Evolutionary conservation across 169 alveolate species (phyloP).

Genomic region (Plasmodium inui): DNA sequence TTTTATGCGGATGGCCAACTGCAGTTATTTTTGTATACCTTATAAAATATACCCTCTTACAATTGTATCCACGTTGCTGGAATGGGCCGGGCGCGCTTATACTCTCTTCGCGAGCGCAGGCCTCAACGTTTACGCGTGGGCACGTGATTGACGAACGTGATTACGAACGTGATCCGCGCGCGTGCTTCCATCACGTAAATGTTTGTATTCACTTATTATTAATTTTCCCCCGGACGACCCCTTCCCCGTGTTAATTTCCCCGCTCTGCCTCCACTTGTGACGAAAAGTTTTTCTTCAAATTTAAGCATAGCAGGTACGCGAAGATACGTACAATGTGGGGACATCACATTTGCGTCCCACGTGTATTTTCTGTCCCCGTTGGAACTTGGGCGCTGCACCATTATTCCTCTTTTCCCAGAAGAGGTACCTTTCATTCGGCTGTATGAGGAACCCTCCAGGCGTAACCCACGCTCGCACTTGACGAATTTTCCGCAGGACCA

Average conservation of each 20-base stretch:
- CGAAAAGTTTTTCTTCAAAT: not conserved
- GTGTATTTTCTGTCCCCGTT: not conserved
- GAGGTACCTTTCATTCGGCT: not conserved
- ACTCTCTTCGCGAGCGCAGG: not conserved
- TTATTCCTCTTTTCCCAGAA: not conserved
- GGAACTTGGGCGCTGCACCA: not conserved
- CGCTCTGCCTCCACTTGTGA: not conserved
- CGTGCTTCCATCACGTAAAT: not conserved
- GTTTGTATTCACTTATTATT: not conserved
- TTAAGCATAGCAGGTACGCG: not conserved
- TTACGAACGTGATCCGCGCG: no score
- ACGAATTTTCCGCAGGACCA: not conserved
- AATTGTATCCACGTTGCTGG: not conserved
- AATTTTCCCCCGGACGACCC: not conserved
- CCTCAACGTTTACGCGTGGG: not conserved
- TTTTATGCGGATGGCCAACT: not conserved
- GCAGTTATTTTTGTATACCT: not conserved
- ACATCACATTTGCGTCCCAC: not conserved
- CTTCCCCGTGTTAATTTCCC: not conserved
- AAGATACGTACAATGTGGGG: not conserved
- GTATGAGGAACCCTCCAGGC: not conserved
- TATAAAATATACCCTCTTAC: not conserved
- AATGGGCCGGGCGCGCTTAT: not conserved
- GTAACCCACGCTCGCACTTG: not conserved
- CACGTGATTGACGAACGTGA: not conserved